Evolutionary conservation across 2,329 filamentous ascomycete species (phyloP), one percentile per base, ranked within the genome.

Genomic region (Fusarium sp.): DNA sequence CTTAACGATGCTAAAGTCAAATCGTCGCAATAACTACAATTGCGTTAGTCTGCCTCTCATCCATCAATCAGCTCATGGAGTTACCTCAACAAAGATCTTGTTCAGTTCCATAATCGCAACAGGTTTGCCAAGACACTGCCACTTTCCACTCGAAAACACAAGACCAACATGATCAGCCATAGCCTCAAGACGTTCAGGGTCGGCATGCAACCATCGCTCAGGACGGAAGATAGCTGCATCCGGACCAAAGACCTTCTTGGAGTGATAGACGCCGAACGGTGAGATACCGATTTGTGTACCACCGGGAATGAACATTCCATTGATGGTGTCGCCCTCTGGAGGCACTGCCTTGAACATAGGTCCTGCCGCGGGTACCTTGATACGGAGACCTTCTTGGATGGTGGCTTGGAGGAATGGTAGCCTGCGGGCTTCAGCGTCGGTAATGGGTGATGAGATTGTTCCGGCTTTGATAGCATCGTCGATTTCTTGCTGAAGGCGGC

Each of bases 361-460:
- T 1, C 80, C 80, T 4, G 78, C 78, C 1, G 82, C 79, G 0
- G 84, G 83, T 4, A 84, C 82, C 63, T 79, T 81, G 23, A 86
- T 78, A 0, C 86, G 79, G 20, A 87, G 74, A 0, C 80, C 82
- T 68, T 87, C 86, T 51, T 81, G 81, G 41, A 87, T 81, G 7
- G 83, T 82, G 1, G 85, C 85, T 64, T 84, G 81, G 10, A 88
- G 78, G 62, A 86, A 87, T 0, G 81, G 81, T 9, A 87, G 76
- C 5, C 71, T 68, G 18, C 78, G 77, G 1, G 79, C 79, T 67
- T 84, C 79, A 3, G 75, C 72, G 41, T 66, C 57, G 0, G 77
- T 72, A n/a, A 81, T 73, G 1, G 55, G 45, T 0, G 28, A 28
- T 10, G 66, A 59, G 9, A 60, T 63, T 21, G 57, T 61, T 5